These are phyloP conservation scores for Metschnikowia continentalis DNA, from an alignment of 805 yeast genomes.

Conservation along the genomic window DNA sequence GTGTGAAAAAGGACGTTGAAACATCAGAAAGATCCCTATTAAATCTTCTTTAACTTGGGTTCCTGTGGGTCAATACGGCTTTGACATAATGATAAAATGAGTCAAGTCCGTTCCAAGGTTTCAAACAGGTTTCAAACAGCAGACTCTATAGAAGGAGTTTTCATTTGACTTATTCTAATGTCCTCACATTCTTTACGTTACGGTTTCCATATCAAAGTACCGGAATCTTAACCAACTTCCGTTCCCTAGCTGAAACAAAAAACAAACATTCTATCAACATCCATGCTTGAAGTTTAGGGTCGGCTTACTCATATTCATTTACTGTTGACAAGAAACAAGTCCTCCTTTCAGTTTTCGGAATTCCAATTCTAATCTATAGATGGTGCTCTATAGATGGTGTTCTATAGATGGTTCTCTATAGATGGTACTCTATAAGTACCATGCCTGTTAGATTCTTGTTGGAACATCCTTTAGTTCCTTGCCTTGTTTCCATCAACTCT, in stretches of 20 bases:
- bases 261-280: background rate
- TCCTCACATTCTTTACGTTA: background rate
- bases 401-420: too few relatives aligned
- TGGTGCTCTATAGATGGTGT: too few relatives aligned
- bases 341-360: background rate
- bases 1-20: too few relatives aligned
- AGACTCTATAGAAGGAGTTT: background rate
- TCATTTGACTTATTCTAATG: background rate
- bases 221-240: background rate
- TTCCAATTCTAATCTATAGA: background rate
- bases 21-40: too few relatives aligned
- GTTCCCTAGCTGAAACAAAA: background rate
- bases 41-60: too few relatives aligned
- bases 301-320: background rate
- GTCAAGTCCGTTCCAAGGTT: too few relatives aligned
- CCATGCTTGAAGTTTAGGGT: background rate
- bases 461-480: too few relatives aligned
- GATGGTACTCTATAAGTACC: too few relatives aligned
- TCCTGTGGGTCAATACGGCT: too few relatives aligned
- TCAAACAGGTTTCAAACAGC: background rate
- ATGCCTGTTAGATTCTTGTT: too few relatives aligned
- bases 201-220: background rate
- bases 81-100: too few relatives aligned
- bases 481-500: too few relatives aligned
- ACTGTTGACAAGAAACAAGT: background rate